A percentile compares a stretch with the other conserved stretches of the same genome.
Evolutionary conservation across 768 basidiomycete species (phyloP).

Genomic region (Lactarius tabidus): DNA sequence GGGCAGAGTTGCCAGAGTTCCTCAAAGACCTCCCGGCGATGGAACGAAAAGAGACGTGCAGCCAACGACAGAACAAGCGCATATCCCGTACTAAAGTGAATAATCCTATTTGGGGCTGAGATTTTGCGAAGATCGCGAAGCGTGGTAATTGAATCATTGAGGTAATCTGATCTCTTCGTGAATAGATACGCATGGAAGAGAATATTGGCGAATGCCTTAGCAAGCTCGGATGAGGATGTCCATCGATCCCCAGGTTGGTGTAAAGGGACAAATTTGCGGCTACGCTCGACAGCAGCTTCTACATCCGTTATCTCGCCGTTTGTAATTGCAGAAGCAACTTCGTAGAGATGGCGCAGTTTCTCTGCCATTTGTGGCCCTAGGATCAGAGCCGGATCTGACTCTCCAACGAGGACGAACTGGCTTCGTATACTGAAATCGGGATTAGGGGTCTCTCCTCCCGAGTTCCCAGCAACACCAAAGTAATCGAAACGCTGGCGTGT

Average conservation of each 20-base stretch:
- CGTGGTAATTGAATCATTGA: too few species aligned
- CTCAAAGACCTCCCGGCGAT: background rate
- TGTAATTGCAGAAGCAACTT: background rate
- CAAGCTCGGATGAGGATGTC: background rate
- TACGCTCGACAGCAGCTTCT: background rate
- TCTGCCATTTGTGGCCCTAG: too few species aligned
- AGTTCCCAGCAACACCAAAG: too few species aligned
- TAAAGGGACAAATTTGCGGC: background rate
- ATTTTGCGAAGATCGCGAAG: too few species aligned
- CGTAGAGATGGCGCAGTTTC: background rate
- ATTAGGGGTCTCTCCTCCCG: too few species aligned
- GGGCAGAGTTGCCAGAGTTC: background rate
- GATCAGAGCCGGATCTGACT: too few species aligned
- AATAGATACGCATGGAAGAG: background rate
- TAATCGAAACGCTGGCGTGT: too few species aligned
- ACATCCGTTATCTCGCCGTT: background rate
- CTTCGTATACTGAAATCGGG: too few species aligned
- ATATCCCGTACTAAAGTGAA: too few species aligned
- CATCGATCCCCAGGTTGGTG: background rate
- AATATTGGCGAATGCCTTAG: accelerated
- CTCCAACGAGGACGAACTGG: too few species aligned
- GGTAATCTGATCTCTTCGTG: background rate
- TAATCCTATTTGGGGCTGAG: too few species aligned
- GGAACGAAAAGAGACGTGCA: background rate
- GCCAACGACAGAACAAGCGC: background rate